Base-by-base conservation (phyloP, 345 rosid species). In the Capsella bursapastoris region DNA sequence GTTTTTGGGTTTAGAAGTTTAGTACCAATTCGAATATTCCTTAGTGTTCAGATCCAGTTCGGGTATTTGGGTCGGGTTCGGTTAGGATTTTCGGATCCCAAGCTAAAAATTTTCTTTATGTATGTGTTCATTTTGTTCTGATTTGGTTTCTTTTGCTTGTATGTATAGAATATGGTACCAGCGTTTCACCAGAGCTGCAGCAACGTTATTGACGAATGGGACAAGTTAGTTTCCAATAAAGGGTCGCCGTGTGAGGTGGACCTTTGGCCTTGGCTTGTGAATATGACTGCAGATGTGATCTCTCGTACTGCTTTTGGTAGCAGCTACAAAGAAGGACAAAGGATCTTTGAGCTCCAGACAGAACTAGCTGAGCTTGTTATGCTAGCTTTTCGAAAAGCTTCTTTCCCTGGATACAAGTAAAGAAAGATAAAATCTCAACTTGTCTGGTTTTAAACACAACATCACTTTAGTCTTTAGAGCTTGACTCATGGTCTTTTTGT, bases 281-380 rank as follows among this genome's bases (percentile, higher is more conserved):
- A 34, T 43, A 73, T 82, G 67, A 70, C 85, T 0, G 14, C 49
- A 6, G 83, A 82, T 56, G 83, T 65, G 49, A 82, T 82, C 55
- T 82, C 82, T 40, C 76, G 76, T 34, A 79, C 79, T 11, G 82
- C 85, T 7, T 82, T 82, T 44, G 77, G 85, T 0, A 76, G 79
- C 59, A 79, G 64, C 58, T 75, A 49, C 10, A 68, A 68, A 55
- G 81, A 82, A 66, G 85, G 85, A 18, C 64, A 45, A 7, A 77
- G 48, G 22, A 82, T 82, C 16, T 82, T 79, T 16, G 37, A 80
- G 56, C 79, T 79, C 48, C 68, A 44, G 43, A 5, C 8, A 4
- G 75, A 82, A 70, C 69, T 67, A 1, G 15, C 70, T 5, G 13
- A 55, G 7, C 74, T 81, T 4, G 31, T 81, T 5, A 9, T 16